phyloP scores from a whole-genome alignment of 2,329 filamentous ascomycete species.

The Proliferodiscus dingleyae region DNA sequence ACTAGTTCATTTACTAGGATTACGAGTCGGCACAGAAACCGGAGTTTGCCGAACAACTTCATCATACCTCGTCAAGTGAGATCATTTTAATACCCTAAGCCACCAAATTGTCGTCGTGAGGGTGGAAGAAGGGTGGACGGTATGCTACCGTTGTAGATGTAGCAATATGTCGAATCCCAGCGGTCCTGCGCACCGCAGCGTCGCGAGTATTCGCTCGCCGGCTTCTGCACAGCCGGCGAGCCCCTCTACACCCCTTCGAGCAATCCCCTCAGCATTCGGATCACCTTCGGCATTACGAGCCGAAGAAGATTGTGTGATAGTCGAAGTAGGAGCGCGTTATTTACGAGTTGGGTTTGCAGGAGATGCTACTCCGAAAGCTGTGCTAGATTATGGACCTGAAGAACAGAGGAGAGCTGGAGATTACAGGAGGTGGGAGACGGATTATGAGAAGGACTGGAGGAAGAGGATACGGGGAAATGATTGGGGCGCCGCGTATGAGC shows the following conservation, averaged over 20 bases:
- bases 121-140: no score
- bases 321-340: conserved; percentile 77
- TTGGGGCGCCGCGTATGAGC: conserved; percentile 63
- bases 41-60: background rate
- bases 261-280: conserved; percentile 52
- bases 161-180: conserved; percentile 26
- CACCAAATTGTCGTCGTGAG: no score
- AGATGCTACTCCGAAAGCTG: conserved; percentile 69
- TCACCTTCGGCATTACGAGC: conserved; percentile 57
- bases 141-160: no score
- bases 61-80: background rate
- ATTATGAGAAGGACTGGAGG: conserved; percentile 45
- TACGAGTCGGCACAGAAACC: conserved; percentile 1
- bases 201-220: conserved; percentile 49
- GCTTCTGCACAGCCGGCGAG: conserved; percentile 30
- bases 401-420: conserved; percentile 75
- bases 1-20: background rate
- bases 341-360: conserved; percentile 83
- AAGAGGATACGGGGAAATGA: conserved; percentile 41
- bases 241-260: conserved; percentile 55
- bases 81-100: no score
- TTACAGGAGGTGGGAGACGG: conserved; percentile 65
- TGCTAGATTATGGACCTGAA: conserved; percentile 68
- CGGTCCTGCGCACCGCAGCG: conserved; percentile 50
- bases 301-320: conserved; percentile 79